Percentiles rank a stretch among this genome's conserved stretches.
Evolutionary conservation across 495 filamentous ascomycete genomes (phyloP).

Genomic region (Platismatia glauca): DNA sequence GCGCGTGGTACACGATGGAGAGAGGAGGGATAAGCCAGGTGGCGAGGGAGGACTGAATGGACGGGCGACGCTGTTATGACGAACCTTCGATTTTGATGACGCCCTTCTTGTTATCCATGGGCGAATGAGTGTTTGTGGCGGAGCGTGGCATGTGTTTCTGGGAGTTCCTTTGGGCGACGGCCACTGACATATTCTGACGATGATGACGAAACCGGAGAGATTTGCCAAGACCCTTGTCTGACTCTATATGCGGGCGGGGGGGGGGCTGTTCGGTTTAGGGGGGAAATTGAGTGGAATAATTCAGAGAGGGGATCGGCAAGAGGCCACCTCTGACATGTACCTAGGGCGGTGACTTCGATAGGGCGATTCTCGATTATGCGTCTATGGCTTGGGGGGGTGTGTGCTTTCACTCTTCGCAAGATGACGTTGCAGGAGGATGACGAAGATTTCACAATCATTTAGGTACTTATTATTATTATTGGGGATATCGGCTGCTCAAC

Average conservation of each 20-base stretch:
- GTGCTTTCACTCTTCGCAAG: background rate
- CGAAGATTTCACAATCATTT: background rate
- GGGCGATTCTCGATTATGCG: background rate
- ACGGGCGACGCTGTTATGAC: slow-evolving; percentile 23
- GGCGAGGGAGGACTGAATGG: slow-evolving; percentile 14
- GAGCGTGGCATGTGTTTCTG: slow-evolving; percentile 14
- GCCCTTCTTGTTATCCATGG: slow-evolving; percentile 47
- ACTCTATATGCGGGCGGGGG: background rate
- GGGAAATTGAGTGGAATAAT: background rate
- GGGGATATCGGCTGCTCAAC: no score
- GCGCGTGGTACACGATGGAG: slow-evolving; percentile 1
- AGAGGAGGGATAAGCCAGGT: background rate
- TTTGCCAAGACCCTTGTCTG: background rate
- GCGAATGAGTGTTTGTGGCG: slow-evolving; percentile 22
- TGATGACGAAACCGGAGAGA: slow-evolving; percentile 20
- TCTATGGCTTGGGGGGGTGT: background rate
- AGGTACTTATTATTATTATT: no score
- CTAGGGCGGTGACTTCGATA: background rate
- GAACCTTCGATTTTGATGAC: slow-evolving; percentile 38
- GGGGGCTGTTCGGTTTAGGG: background rate
- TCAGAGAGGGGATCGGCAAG: background rate
- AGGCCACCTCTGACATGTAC: background rate
- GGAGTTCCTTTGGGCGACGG: slow-evolving; percentile 17
- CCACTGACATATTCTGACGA: slow-evolving; percentile 19
- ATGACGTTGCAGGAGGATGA: background rate